phyloP scores from a whole-genome alignment of 2,329 filamentous ascomycete species.

The Coniochaeta sp. region DNA sequence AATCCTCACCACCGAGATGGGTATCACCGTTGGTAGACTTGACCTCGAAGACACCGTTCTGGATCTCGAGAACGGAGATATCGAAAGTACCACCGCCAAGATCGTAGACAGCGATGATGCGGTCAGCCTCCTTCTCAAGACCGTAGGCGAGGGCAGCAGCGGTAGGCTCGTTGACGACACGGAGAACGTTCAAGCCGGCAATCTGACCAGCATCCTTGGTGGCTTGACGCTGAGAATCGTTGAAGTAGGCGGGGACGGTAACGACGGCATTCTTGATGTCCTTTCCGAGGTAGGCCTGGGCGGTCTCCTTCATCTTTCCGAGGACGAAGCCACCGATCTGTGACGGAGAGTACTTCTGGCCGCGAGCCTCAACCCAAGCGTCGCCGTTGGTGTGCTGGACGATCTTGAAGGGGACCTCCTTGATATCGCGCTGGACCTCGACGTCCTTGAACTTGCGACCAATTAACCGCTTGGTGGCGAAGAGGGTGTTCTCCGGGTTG shows the following conservation, averaged over 20 bases:
- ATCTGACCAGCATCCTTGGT: slow-evolving; percentile 98
- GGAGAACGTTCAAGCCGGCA: slow-evolving; percentile 89
- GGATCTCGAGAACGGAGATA: slow-evolving; percentile 96
- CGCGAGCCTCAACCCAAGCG: slow-evolving; percentile 89
- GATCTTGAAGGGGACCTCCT: slow-evolving; percentile 98
- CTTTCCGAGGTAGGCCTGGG: slow-evolving; percentile 87
- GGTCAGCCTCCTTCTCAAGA: slow-evolving; percentile 88
- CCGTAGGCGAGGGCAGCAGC: slow-evolving; percentile 93
- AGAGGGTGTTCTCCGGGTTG: slow-evolving; percentile 97
- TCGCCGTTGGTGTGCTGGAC: slow-evolving; percentile 95
- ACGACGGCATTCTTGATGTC: slow-evolving; percentile 92
- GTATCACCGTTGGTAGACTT: slow-evolving; percentile 99
- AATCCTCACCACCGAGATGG: slow-evolving; percentile 96
- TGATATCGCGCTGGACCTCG: slow-evolving; percentile 94
- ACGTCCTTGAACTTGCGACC: slow-evolving; percentile 91
- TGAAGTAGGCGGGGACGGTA: slow-evolving; percentile 97
- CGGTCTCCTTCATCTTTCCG: slow-evolving; percentile 99
- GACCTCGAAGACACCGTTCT: slow-evolving; percentile 97
- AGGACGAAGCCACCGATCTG: slow-evolving; percentile 95
- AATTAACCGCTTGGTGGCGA: slow-evolving; percentile 97
- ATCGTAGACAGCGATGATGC: slow-evolving; percentile 92
- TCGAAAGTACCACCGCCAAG: slow-evolving; percentile 98
- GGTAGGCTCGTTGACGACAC: slow-evolving; percentile 97
- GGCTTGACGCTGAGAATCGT: slow-evolving; percentile 94
- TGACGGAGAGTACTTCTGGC: slow-evolving; percentile 95